Percentiles rank a stretch among this genome's conserved stretches.
These are phyloP conservation scores for Trametes maxima DNA, from an alignment of 768 basidiomycete species.

Conservation along the genomic window DNA sequence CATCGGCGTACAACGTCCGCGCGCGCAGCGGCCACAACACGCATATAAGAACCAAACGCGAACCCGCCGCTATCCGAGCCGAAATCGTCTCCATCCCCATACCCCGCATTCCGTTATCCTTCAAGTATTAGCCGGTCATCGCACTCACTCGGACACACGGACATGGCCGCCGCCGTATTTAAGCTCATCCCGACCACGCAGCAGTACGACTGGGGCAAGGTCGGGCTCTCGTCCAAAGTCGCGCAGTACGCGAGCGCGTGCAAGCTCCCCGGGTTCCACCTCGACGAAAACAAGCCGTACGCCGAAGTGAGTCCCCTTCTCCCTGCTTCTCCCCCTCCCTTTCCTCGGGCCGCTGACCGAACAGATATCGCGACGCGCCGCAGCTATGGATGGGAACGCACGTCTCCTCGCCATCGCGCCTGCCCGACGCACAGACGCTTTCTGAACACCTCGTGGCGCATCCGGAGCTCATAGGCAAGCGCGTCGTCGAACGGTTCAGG, in stretches of 20 bases:
- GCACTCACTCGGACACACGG: neutral
- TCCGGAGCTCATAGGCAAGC: conserved; percentile 58
- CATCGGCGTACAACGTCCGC: neutral
- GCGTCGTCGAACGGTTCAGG: conserved; percentile 26
- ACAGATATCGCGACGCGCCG: neutral
- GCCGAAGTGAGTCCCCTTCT: conserved; percentile 71
- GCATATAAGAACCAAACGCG: neutral
- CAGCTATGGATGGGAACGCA: conserved; percentile 99
- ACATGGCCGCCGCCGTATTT: conserved; percentile 51
- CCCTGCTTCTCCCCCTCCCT: neutral
- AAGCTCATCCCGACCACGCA: conserved; percentile 84
- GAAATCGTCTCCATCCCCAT: neutral
- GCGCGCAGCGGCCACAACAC: neutral
- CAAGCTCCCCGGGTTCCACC: conserved; percentile 60
- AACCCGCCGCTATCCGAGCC: neutral
- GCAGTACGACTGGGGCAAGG: conserved; percentile 94
- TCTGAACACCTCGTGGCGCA: conserved; percentile 64
- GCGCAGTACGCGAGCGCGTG: conserved; percentile 76
- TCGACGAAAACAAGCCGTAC: conserved; percentile 78
- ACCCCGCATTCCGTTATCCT: neutral
- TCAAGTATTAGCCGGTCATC: neutral
- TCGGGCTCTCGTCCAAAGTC: conserved; percentile 79
- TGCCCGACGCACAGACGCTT: conserved; percentile 45
- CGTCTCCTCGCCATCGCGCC: conserved; percentile 64
- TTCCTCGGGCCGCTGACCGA: neutral